phyloP scores from a whole-genome alignment of 2,329 filamentous ascomycete species.

The Fonsecaea erecta region DNA sequence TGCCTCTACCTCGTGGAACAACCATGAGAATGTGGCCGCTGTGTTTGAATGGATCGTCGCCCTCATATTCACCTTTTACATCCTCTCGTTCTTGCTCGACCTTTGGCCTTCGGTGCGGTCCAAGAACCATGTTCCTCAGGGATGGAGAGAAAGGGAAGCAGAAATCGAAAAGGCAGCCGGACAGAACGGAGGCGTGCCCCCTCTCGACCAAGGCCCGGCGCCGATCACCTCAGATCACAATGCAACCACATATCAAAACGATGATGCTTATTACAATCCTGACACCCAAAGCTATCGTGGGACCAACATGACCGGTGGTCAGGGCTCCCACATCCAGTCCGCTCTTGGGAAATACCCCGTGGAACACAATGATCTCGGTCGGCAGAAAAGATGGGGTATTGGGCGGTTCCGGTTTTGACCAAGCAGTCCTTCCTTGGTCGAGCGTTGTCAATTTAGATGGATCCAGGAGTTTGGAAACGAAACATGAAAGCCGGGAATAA shows the following conservation, averaged over 20 bases:
- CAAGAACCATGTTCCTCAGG: slow-evolving; percentile 54
- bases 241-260: slow-evolving; percentile 27
- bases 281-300: slow-evolving; percentile 23
- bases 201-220: slow-evolving; percentile 8
- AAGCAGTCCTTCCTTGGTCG: background rate
- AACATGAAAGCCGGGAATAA: background rate
- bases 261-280: slow-evolving; percentile 7
- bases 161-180: slow-evolving; percentile 22
- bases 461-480: background rate
- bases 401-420: slow-evolving; percentile 21
- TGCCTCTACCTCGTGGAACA: slow-evolving; percentile 51
- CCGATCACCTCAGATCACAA: slow-evolving; percentile 29
- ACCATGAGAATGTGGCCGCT: slow-evolving; percentile 69
- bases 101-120: slow-evolving; percentile 76
- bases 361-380: slow-evolving; percentile 14
- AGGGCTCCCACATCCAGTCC: slow-evolving; percentile 7
- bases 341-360: slow-evolving; percentile 8
- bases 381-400: slow-evolving; percentile 24
- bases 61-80: slow-evolving; percentile 58
- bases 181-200: background rate
- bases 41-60: slow-evolving; percentile 70
- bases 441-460: background rate
- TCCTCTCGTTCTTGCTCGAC: slow-evolving; percentile 85
- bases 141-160: slow-evolving; percentile 31
- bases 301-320: slow-evolving; percentile 23